Evolutionary conservation across 2,329 filamentous ascomycete genomes (phyloP), one percentile per base, ranked within the genome.

Genomic region (Phialocephala sp.): DNA sequence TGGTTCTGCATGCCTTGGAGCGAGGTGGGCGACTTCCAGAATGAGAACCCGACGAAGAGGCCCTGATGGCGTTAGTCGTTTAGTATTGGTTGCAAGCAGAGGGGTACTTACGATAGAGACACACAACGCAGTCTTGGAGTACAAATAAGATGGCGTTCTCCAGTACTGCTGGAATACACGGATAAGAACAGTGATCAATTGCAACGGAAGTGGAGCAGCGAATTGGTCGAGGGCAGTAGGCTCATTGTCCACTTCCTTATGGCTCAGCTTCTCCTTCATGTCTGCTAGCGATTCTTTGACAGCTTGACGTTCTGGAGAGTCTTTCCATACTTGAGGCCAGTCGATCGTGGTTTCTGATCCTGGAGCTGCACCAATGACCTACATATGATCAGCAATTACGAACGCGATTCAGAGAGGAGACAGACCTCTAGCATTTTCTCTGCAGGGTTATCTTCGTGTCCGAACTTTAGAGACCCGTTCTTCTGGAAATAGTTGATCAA

Each of bases 401-500:
- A 32, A 59, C 60, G 39, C 45, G 55, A 62, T 87, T 81, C 5
- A 18, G 15, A 39, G 12, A 41, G 22, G 6, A 20, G 14, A 22
- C 20, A n/a, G 22, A 78, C 83, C 60, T 86, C 84, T 6, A 87
- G 78, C 90, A 94, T 93, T 87, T 89, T 93, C 78, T 95, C 92
- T 37, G 92, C 92, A 6, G 92, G 92, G 78, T 95, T 96, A 43
- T 89, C 90, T 9, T 87, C 86, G 1, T 80, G 72, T 0, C 89
- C 89, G 76, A 91, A 94, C 37, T 82, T 75, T 39, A 81, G 81
- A 0, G 87, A 89, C 60, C 91, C 89, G 71, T 92, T 87, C 59
- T 86, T 83, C 76, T 93, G 91, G 72, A 96, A 95, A 79, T 95
- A 96, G 67, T 82, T 81, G 1, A 87, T 90, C 74, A 95, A 80